Evolutionary conservation across 1,284 basidiomycete species (phyloP).

Genomic region (Apiotrichum laibachii): DNA sequence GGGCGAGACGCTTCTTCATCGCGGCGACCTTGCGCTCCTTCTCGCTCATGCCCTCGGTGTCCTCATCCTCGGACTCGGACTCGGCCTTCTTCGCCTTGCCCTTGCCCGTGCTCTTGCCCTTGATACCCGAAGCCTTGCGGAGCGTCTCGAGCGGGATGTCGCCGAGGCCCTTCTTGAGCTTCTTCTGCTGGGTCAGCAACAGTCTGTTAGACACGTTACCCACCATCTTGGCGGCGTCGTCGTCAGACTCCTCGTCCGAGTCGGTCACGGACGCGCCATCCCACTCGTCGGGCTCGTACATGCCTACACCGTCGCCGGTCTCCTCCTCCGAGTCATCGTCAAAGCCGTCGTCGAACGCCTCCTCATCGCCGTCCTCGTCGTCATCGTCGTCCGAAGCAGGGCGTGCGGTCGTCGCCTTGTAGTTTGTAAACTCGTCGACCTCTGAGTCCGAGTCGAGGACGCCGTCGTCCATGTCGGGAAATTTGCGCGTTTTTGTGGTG

Average conservation of each 20-base stretch:
- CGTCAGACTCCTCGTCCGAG: conserved; percentile 14
- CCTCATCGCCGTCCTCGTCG: conserved; percentile 44
- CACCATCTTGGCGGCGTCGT: conserved; percentile 25
- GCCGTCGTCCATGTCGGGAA: conserved; percentile 27
- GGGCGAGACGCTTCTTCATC: conserved; percentile 40
- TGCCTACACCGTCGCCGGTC: conserved; percentile 40
- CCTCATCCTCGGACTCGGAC: conserved; percentile 14
- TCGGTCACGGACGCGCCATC: conserved; percentile 40
- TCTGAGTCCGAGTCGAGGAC: conserved; percentile 45
- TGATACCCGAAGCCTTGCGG: conserved; percentile 16
- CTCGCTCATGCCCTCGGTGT: background rate
- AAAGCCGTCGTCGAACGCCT: conserved; percentile 55
- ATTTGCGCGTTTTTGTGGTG: background rate
- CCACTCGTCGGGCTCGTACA: conserved; percentile 48
- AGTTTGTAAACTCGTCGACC: conserved; percentile 43
- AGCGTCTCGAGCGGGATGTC: conserved; percentile 54
- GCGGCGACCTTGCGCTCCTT: conserved; percentile 28
- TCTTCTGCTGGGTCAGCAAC: conserved; percentile 8
- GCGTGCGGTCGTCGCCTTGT: conserved; percentile 8
- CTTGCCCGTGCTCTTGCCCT: background rate
- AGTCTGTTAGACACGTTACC: conserved; percentile 1
- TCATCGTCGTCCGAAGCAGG: conserved; percentile 54
- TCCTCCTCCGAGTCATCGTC: conserved; percentile 58
- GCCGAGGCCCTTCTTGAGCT: conserved; percentile 16
- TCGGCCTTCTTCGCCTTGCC: conserved; percentile 11